phyloP scores from a whole-genome alignment of 768 basidiomycete species.

The Rubroboletus satanas region DNA sequence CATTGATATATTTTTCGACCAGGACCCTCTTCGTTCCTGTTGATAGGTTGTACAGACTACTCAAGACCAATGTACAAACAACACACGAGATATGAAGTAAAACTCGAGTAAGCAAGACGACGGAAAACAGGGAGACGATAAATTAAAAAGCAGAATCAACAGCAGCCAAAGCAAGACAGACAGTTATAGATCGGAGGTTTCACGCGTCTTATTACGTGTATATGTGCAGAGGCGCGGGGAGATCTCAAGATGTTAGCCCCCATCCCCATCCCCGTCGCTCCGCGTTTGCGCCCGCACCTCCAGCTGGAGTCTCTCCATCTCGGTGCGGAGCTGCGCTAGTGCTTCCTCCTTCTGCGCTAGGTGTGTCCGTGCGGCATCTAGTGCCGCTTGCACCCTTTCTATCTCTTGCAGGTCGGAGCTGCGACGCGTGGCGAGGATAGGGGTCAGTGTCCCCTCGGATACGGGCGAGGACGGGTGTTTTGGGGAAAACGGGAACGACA shows the following conservation, averaged over 20 bases:
- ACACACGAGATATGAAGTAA: not conserved
- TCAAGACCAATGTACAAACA: not conserved
- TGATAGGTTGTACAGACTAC: not conserved
- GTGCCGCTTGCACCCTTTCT: conserved; percentile 17
- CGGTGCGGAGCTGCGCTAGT: conserved; percentile 17
- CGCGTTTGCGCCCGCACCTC: conserved; percentile 3
- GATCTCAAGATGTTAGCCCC: not conserved
- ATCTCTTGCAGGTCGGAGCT: conserved; percentile 17
- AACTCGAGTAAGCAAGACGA: not conserved
- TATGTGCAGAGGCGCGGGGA: not conserved
- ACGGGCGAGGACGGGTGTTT: conserved; percentile 16
- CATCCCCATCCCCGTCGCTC: not conserved
- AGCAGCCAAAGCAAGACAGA: not conserved
- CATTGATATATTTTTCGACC: not conserved
- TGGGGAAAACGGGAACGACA: conserved; percentile 21
- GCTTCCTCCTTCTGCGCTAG: conserved; percentile 23
- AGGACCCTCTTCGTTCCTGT: not conserved
- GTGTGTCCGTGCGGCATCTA: conserved; percentile 20
- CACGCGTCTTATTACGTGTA: not conserved
- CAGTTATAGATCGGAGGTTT: not conserved
- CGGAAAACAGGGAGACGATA: not conserved
- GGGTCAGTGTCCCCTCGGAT: not conserved
- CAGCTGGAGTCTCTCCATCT: conserved; percentile 21
- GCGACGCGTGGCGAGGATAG: not conserved
- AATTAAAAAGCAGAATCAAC: not conserved